Evolutionary conservation across 2,329 filamentous ascomycete genomes (phyloP).

Genomic region (Aquanectria penicillioides): DNA sequence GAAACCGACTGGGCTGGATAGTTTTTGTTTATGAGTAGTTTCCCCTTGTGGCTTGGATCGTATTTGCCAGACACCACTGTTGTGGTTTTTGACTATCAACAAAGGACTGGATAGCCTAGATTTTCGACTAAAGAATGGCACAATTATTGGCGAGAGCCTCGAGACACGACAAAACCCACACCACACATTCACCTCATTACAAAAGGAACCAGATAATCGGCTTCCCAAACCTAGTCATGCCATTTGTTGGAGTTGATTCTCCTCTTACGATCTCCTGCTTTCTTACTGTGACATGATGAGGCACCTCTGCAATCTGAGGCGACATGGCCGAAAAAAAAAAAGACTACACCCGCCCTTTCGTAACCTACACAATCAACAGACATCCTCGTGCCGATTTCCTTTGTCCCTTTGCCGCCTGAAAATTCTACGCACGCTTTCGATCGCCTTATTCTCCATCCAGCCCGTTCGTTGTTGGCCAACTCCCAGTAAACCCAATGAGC

Average conservation of each 20-base stretch:
- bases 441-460: not conserved
- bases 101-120: no score
- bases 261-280: conserved; percentile 7
- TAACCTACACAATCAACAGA: conserved; percentile 18
- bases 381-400: not conserved
- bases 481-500: conserved; percentile 10
- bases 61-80: no score
- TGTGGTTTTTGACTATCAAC: no score
- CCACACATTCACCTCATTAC: not conserved
- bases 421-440: conserved; percentile 18
- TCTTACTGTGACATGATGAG: conserved; percentile 7
- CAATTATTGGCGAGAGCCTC: no score
- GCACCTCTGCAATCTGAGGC: not conserved
- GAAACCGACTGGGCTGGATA: no score
- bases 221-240: conserved; percentile 10
- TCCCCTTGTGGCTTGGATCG: no score
- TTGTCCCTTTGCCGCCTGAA: not conserved
- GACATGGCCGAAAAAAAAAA: conserved; percentile 7
- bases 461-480: conserved; percentile 2
- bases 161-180: not conserved
- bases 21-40: no score
- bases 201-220: not conserved
- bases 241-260: conserved; percentile 19
- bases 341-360: not conserved
- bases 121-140: no score